Percentiles rank a stretch among this genome's conserved stretches.
These are phyloP conservation scores for Diversispora eburnea DNA, from an alignment of 192 early-diverging fungal genomes.

Conservation along the genomic window DNA sequence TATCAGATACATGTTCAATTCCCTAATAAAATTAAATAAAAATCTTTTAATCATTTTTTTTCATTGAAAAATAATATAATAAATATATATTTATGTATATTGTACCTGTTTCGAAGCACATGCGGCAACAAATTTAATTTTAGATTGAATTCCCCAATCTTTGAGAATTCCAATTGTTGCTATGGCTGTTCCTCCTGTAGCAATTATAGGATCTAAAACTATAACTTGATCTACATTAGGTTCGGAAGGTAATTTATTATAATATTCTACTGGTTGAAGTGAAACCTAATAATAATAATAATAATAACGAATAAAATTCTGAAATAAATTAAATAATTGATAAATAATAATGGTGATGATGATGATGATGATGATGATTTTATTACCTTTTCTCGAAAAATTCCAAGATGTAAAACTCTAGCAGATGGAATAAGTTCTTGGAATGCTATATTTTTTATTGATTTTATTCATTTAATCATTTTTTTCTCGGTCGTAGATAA, in stretches of 20 bases:
- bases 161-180: slow-evolving; percentile 74
- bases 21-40: slow-evolving; percentile 30
- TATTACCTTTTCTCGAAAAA: slow-evolving; percentile 72
- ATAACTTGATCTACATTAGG: slow-evolving; percentile 67
- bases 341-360: too few species aligned
- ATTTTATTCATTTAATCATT: background rate
- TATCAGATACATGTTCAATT: slow-evolving; percentile 29
- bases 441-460: slow-evolving; percentile 33
- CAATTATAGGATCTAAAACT: slow-evolving; percentile 80
- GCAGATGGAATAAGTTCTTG: slow-evolving; percentile 65
- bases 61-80: background rate
- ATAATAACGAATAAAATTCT: too few species aligned
- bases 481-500: too few species aligned
- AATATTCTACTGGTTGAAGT: slow-evolving; percentile 87
- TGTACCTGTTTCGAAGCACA: slow-evolving; percentile 55
- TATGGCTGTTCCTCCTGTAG: slow-evolving; percentile 75
- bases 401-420: slow-evolving; percentile 71
- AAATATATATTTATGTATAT: slow-evolving; percentile 22
- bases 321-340: too few species aligned
- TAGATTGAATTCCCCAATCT: slow-evolving; percentile 67
- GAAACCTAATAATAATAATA: slow-evolving; percentile 42
- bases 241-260: slow-evolving; percentile 78
- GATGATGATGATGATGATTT: too few species aligned
- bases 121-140: slow-evolving; percentile 68
- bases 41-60: background rate